Evolutionary conservation across 2,329 filamentous ascomycete species (phyloP).

Genomic region (Leptographium radiaticola): DNA sequence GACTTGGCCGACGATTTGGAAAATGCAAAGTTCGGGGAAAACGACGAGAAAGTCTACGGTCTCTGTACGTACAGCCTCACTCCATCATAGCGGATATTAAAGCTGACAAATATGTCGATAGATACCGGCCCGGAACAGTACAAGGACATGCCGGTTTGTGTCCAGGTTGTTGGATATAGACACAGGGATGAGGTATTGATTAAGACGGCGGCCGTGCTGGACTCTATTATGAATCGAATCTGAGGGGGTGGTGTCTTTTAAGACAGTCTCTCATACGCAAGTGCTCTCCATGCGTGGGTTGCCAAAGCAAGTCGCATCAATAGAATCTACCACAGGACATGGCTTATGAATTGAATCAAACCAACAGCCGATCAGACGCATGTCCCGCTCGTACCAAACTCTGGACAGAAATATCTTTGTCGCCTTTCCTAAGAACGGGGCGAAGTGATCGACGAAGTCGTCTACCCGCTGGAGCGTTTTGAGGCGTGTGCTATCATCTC

Average conservation of each 20-base stretch:
- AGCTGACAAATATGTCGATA: not conserved
- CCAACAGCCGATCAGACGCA: too few species aligned
- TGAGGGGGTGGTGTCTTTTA: not conserved
- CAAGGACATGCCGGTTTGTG: not conserved
- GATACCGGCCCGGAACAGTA: not conserved
- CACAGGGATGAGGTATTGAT: not conserved
- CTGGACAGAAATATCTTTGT: too few species aligned
- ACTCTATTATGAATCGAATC: not conserved
- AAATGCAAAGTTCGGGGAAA: not conserved
- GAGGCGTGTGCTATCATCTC: too few species aligned
- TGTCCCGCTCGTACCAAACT: too few species aligned
- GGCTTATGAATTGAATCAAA: too few species aligned
- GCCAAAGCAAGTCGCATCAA: too few species aligned
- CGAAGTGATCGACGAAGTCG: too few species aligned
- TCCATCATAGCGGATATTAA: not conserved
- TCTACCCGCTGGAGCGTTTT: too few species aligned
- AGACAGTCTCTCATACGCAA: too few species aligned
- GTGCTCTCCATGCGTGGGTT: too few species aligned
- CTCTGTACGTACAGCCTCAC: not conserved
- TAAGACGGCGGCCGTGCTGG: not conserved
- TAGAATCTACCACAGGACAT: too few species aligned
- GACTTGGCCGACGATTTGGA: not conserved
- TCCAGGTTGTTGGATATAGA: not conserved
- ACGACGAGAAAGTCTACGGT: not conserved
- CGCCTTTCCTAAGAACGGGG: too few species aligned